These are phyloP conservation scores for Fonsecaea pedrosoi DNA, from an alignment of 2,329 filamentous ascomycete genomes.

Conservation along the genomic window DNA sequence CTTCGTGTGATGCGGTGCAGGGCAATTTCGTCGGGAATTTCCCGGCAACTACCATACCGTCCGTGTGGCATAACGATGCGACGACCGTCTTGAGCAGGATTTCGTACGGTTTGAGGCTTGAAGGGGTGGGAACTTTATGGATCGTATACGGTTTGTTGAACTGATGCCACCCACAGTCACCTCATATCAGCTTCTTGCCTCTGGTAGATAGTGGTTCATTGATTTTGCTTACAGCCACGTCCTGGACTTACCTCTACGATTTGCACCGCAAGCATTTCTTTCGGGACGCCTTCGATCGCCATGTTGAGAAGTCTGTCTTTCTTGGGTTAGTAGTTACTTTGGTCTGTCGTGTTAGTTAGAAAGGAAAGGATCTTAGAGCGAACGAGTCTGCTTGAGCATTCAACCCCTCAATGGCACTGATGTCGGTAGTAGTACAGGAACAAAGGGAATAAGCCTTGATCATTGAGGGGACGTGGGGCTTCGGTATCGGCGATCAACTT, in stretches of 20 bases:
- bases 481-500: not conserved
- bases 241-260: conserved; percentile 35
- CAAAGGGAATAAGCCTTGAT: not conserved
- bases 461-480: not conserved
- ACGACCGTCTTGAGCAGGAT: conserved; percentile 67
- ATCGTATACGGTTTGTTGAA: conserved; percentile 63
- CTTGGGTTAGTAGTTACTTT: not conserved
- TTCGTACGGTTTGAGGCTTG: conserved; percentile 57
- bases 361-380: not conserved
- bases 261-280: conserved; percentile 39
- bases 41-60: conserved; percentile 62
- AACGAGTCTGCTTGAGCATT: not conserved
- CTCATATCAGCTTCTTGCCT: not conserved
- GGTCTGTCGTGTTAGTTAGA: not conserved
- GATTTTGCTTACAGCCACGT: not conserved
- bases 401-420: not conserved
- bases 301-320: conserved; percentile 17
- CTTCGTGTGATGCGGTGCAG: conserved; percentile 64
- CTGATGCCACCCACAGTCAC: conserved; percentile 8
- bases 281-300: conserved; percentile 36
- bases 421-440: too few relatives aligned
- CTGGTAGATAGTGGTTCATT: not conserved
- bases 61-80: conserved; percentile 68
- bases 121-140: conserved; percentile 57
- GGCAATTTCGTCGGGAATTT: conserved; percentile 58